Conservation (phyloP, 371 early-diverging fungal species). For the Syncephalis plumigaleata region DNA sequence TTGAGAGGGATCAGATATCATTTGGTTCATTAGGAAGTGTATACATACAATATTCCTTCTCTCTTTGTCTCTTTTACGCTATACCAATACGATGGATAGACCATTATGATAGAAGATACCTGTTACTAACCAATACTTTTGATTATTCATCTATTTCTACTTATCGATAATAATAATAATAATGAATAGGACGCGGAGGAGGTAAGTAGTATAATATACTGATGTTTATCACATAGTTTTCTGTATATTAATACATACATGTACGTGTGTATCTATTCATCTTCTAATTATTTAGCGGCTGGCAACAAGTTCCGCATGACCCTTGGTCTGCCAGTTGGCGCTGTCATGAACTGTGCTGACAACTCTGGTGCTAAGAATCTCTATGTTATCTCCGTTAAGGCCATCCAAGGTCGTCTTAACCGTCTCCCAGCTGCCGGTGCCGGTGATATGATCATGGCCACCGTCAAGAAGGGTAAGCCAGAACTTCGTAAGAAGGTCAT, state of each 20-base stretch:
- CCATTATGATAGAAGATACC: no score
- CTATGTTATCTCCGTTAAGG: constrained; percentile 97
- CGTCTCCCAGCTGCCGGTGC: constrained; percentile 98
- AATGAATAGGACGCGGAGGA: constrained; percentile 9
- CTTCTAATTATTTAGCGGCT: constrained; percentile 22
- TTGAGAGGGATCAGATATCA: no score
- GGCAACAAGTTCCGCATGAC: constrained; percentile 98
- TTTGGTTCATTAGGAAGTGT: no score
- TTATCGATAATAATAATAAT: no score
- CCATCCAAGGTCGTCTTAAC: constrained; percentile 95
- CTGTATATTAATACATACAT: neutral
- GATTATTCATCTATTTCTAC: neutral
- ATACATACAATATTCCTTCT: no score
- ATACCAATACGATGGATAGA: no score
- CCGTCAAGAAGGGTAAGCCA: constrained; percentile 99
- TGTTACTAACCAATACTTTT: no score
- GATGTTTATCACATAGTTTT: neutral
- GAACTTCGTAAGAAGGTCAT: constrained; percentile 99
- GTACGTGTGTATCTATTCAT: neutral
- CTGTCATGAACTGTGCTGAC: constrained; percentile 99
- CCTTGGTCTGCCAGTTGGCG: constrained; percentile 98
- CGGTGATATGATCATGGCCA: constrained; percentile 99
- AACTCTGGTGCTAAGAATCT: constrained; percentile 99
- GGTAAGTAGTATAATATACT: constrained; percentile 7
- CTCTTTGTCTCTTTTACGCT: no score